A percentile compares a stretch with the other conserved stretches of the same genome.
phyloP scores from a whole-genome alignment of 75 land plant genomes.

The Azolla pinnata region DNA sequence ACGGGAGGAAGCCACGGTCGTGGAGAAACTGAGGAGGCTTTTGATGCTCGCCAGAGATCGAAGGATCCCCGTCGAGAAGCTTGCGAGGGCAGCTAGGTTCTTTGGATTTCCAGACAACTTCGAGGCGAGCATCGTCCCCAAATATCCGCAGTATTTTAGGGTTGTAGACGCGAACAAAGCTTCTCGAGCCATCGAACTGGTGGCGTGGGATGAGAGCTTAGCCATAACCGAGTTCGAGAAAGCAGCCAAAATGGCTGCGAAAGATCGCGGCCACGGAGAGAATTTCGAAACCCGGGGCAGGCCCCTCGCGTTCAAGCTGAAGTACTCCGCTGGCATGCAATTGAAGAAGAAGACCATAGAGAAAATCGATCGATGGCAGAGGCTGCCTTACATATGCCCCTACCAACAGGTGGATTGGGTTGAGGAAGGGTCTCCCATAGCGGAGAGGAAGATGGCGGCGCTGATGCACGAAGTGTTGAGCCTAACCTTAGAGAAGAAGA shows the following conservation, averaged over 20 bases:
- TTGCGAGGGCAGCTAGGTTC: conserved; percentile 43
- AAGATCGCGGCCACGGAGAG: conserved; percentile 1
- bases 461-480: conserved; percentile 65
- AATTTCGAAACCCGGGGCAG: conserved; percentile 35
- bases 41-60: conserved; percentile 48
- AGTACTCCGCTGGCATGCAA: conserved; percentile 57
- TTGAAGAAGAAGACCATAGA: conserved; percentile 49
- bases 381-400: conserved; percentile 66
- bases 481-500: conserved; percentile 64
- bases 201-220: conserved; percentile 39
- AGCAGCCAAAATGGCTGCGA: conserved; percentile 18
- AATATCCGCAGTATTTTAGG: conserved; percentile 41
- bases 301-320: conserved; percentile 50
- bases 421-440: conserved; percentile 48
- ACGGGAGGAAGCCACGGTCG: conserved; percentile 19
- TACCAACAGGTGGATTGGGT: conserved; percentile 45
- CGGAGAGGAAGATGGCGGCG: conserved; percentile 74
- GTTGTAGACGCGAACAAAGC: conserved; percentile 23
- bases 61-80: conserved; percentile 22
- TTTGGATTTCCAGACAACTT: conserved; percentile 61
- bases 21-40: conserved; percentile 40
- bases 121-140: conserved; percentile 17
- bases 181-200: conserved; percentile 28
- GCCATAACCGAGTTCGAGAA: conserved; percentile 60
- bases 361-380: conserved; percentile 69